Evolutionary conservation across 257 asterid genomes (phyloP).

Genomic region (Coffea canephora): DNA sequence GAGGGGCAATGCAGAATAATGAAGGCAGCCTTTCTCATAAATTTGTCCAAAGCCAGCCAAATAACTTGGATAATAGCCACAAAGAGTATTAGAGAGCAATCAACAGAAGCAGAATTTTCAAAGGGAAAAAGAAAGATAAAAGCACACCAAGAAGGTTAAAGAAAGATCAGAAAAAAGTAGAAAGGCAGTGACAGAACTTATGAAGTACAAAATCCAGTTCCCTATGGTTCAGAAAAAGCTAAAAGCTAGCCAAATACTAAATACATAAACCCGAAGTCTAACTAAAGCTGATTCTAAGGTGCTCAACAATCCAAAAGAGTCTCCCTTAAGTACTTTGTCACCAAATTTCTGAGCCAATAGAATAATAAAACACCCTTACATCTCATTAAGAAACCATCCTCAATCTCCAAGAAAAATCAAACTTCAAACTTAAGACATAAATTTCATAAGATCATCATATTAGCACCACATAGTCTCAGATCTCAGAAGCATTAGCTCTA

Average conservation of each 20-base stretch:
- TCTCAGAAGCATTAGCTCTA: background rate
- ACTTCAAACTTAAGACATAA: background rate
- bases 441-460: background rate
- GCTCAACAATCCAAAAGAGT: background rate
- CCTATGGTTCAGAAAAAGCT: background rate
- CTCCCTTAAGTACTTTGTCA: background rate
- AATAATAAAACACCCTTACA: background rate
- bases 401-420: background rate
- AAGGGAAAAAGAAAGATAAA: background rate
- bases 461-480: background rate
- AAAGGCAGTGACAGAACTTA: background rate
- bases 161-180: background rate
- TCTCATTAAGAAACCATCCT: background rate
- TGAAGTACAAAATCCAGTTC: background rate
- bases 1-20: background rate
- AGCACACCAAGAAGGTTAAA: background rate
- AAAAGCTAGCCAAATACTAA: background rate
- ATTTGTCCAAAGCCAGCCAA: background rate
- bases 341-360: background rate
- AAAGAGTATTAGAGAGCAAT: background rate
- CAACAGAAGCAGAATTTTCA: background rate
- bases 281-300: background rate
- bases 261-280: background rate
- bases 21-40: constrained; percentile 1
- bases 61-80: background rate